Evolutionary conservation across 1,284 basidiomycete genomes (phyloP).

Genomic region (Irpex sp.): DNA sequence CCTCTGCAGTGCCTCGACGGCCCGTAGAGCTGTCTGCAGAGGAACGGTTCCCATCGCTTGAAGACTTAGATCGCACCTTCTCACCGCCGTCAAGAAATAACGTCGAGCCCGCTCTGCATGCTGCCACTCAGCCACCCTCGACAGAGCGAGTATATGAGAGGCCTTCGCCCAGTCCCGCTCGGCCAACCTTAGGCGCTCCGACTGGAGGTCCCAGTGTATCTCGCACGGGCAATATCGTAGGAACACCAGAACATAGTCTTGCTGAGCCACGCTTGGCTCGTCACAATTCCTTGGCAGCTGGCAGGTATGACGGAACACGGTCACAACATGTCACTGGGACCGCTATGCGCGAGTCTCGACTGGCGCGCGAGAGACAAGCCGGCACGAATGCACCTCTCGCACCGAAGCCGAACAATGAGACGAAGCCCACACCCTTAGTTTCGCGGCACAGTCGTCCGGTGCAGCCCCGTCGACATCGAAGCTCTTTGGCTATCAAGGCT

Average conservation of each 20-base stretch:
- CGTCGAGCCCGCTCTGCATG: conserved; percentile 5
- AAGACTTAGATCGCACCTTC: conserved; percentile 69
- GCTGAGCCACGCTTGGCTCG: background rate
- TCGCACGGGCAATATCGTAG: conserved; percentile 2
- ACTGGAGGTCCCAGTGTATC: conserved; percentile 1
- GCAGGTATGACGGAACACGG: conserved; percentile 22
- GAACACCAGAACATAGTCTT: conserved; percentile 1
- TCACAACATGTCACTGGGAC: conserved; percentile 53
- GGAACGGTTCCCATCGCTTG: conserved; percentile 70
- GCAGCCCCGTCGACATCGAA: conserved; percentile 8
- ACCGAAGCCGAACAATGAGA: background rate
- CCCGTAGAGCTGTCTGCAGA: conserved; percentile 48
- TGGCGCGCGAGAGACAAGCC: conserved; percentile 33
- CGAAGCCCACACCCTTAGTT: background rate
- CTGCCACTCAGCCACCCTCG: conserved; percentile 9
- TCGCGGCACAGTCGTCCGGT: background rate
- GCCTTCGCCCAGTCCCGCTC: background rate
- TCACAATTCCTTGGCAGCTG: background rate
- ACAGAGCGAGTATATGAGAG: conserved; percentile 10
- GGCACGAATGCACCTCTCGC: conserved; percentile 31
- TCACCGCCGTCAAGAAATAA: conserved; percentile 19
- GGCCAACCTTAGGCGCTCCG: conserved; percentile 8
- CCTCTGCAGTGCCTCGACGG: conserved; percentile 14
- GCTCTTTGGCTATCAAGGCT: conserved; percentile 17
- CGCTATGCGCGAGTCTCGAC: conserved; percentile 42